Conservation (phyloP, 768 basidiomycete genomes). For the Mycena rosella region DNA sequence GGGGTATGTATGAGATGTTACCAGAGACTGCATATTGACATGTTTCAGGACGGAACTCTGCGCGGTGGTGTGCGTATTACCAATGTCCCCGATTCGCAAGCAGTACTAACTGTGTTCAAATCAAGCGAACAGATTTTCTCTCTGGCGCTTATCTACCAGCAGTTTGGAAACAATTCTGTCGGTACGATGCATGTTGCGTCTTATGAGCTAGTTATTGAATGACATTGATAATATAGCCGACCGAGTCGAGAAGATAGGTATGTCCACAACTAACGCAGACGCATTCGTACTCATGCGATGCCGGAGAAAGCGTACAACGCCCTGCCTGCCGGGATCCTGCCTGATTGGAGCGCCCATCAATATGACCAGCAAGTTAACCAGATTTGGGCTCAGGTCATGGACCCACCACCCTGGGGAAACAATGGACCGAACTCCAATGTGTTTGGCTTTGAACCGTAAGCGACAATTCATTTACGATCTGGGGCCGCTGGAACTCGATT, state of each 20-base stretch:
- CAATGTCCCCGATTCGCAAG: background rate
- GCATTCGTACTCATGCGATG: constrained; percentile 3
- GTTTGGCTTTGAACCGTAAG: constrained; percentile 58
- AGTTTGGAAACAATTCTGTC: constrained; percentile 56
- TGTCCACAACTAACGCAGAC: background rate
- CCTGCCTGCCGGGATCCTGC: constrained; percentile 53
- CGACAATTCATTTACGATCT: background rate
- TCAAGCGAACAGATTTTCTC: constrained; percentile 60
- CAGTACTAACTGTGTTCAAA: background rate
- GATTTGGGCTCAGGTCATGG: constrained; percentile 56
- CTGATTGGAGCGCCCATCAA: constrained; percentile 57
- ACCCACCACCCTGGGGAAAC: constrained; percentile 53
- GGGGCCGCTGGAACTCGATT: no score
- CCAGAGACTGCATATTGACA: background rate
- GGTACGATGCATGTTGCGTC: constrained; percentile 14
- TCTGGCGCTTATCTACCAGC: constrained; percentile 55
- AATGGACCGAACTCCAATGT: constrained; percentile 57
- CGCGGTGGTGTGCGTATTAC: constrained; percentile 51
- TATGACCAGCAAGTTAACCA: constrained; percentile 61
- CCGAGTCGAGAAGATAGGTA: constrained; percentile 54
- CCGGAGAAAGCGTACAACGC: constrained; percentile 52
- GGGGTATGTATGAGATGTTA: constrained; percentile 44
- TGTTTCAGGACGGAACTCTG: constrained; percentile 52
- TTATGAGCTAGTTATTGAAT: background rate
- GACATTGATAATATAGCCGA: constrained; percentile 43